Base-by-base conservation (phyloP, 2,329 filamentous ascomycete genomes). In the Ophiocordyceps robertsii region DNA sequence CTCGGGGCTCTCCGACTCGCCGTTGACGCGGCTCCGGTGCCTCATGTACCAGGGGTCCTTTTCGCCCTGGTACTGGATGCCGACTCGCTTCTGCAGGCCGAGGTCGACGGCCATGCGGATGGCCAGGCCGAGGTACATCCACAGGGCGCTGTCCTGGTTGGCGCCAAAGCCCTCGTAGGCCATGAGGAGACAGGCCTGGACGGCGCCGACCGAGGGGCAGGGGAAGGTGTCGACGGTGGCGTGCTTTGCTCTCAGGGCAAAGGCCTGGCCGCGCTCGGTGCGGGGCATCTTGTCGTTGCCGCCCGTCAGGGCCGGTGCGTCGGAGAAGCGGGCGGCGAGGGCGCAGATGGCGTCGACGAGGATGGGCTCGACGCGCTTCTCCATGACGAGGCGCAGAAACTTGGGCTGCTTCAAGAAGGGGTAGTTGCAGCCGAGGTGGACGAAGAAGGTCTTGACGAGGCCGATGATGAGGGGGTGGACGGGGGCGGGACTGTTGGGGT, bases 41-140 rank as follows among this genome's bases (percentile, higher is more conserved):
- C 70, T 63, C 17, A 63, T 62, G 49, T 69, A 68, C 63, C 66
- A 66, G 2, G 67, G 64, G 21, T 74, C 70, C 47, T 63, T 71
- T 44, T 69, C 67, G n/a, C 69, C 70, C 49, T 74, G 73, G 46
- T 73, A 74, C 45, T 69, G 71, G 39, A 93, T 70, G 0, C 86
- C 87, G 48, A 89, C 81, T 14, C 84, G 70, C 49, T 88, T 93
- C 51, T 90, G 84, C 49, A 94, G 69, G 0, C 88, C 87, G 10
- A 94, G 62, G 54, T 88, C 82, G 46, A 85, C 75, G 0, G 82
- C 82, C 77, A 88, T 84, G 13, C 87, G 80, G 46, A 94, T 94
- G 0, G 87, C 82, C 41, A 90, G 80, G 0, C 87, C 88, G 1
- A 94, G 69, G 55, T 93, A 94, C 86, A 94, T 93, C 87, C 88